A percentile compares a stretch with the other conserved stretches of the same genome.
phyloP scores from a whole-genome alignment of 352 stramenopile genomes.

The Globisporangium okanoganense region DNA sequence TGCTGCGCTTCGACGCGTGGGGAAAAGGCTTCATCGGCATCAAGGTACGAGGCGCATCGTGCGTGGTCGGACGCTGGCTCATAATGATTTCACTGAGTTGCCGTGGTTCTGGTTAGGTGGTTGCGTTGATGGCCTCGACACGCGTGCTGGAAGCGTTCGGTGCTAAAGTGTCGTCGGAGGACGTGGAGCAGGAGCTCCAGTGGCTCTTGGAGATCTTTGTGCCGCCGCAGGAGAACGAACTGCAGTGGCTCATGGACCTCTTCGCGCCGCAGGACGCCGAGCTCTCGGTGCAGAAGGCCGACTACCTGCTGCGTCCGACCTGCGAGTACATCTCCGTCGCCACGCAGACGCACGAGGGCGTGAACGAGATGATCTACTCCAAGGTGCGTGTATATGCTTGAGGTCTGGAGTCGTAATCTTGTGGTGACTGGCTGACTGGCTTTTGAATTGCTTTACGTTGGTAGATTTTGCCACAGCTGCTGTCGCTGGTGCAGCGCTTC shows the following conservation, averaged over 20 bases:
- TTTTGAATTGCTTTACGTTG: neutral
- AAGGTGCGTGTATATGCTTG: conserved; percentile 28
- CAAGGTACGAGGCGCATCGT: conserved; percentile 25
- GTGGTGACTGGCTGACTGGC: neutral
- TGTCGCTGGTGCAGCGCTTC: conserved; percentile 28
- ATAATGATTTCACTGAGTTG: neutral
- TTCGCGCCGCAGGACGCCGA: conserved; percentile 31
- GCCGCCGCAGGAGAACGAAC: conserved; percentile 18
- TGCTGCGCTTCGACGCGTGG: conserved; percentile 55
- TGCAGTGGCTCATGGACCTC: conserved; percentile 59
- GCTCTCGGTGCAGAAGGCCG: conserved; percentile 20
- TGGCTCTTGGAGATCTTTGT: conserved; percentile 57
- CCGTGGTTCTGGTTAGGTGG: conserved; percentile 25
- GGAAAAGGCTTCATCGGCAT: conserved; percentile 34
- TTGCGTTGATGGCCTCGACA: conserved; percentile 65
- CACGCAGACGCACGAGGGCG: conserved; percentile 54
- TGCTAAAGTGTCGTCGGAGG: conserved; percentile 24
- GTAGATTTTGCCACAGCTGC: conserved; percentile 40
- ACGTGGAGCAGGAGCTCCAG: conserved; percentile 43
- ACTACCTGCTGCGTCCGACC: conserved; percentile 51
- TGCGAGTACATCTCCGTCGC: conserved; percentile 64
- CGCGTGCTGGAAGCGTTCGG: conserved; percentile 66
- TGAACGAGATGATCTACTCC: conserved; percentile 34
- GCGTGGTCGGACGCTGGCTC: neutral
- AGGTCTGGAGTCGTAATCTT: neutral